These are phyloP conservation scores for Lepidium didymum DNA, from an alignment of 345 rosid genomes.

Conservation along the genomic window DNA sequence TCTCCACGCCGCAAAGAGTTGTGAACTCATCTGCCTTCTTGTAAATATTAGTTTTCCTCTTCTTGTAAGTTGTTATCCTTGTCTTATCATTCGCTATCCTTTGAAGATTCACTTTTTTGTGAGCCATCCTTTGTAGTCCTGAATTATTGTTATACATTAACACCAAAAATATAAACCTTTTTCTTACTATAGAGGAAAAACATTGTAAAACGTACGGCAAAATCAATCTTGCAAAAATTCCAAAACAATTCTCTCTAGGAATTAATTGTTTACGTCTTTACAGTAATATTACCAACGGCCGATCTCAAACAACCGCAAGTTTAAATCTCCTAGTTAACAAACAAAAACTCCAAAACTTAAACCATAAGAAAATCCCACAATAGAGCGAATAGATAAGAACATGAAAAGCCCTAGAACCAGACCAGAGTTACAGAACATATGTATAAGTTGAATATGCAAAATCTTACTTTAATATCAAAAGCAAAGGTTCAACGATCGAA, in stretches of 20 bases:
- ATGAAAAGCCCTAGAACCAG: not conserved
- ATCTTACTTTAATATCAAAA: slow-evolving; percentile 19
- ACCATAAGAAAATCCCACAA: not conserved
- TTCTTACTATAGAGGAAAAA: too few species aligned
- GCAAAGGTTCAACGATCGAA: not conserved
- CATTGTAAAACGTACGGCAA: too few species aligned
- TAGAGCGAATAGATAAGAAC: not conserved
- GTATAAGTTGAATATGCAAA: not conserved
- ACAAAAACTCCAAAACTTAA: not conserved
- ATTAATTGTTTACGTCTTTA: too few species aligned
- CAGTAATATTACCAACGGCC: too few species aligned
- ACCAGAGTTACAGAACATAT: not conserved
- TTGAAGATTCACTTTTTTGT: not conserved
- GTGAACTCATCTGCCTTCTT: slow-evolving; percentile 34
- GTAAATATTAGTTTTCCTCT: slow-evolving; percentile 28
- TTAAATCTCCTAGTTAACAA: too few species aligned
- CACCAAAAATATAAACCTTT: not conserved
- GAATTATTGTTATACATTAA: not conserved
- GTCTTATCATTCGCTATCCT: slow-evolving; percentile 25
- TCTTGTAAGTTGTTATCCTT: slow-evolving; percentile 28
- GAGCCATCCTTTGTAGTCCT: slow-evolving; percentile 18
- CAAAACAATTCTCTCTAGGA: not conserved
- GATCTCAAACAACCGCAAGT: too few species aligned
- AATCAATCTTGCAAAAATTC: not conserved
- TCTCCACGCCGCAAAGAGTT: slow-evolving; percentile 32